Percentiles rank a stretch among this genome's conserved stretches.
These are phyloP conservation scores for Nemania bipapillata DNA, from an alignment of 2,329 filamentous ascomycete genomes.

Conservation along the genomic window DNA sequence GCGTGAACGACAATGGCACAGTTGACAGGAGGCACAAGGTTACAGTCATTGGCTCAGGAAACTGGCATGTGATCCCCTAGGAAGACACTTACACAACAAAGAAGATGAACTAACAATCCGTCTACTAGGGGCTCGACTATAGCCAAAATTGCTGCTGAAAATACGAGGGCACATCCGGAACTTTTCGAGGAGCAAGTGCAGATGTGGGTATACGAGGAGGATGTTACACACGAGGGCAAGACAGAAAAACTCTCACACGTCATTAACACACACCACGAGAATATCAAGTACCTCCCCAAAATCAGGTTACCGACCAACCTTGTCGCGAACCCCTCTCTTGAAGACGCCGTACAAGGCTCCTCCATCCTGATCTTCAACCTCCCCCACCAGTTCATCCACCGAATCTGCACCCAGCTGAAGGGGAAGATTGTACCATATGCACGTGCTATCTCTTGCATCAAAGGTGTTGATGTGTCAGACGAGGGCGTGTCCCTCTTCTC, in stretches of 20 bases:
- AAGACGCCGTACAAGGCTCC: conserved; percentile 82
- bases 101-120: conserved; percentile 31
- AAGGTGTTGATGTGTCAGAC: conserved; percentile 92
- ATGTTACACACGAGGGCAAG: conserved; percentile 74
- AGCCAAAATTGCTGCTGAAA: conserved; percentile 95
- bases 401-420: conserved; percentile 83
- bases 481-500: conserved; percentile 89
- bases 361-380: conserved; percentile 96
- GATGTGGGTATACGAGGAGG: conserved; percentile 99
- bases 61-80: conserved; percentile 72
- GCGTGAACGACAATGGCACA: conserved; percentile 62
- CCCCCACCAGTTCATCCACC: conserved; percentile 93
- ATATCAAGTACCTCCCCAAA: conserved; percentile 96
- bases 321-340: conserved; percentile 81
- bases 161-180: conserved; percentile 78
- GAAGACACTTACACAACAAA: not conserved
- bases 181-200: conserved; percentile 90
- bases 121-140: conserved; percentile 87
- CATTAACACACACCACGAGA: conserved; percentile 94
- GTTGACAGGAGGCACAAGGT: conserved; percentile 88
- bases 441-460: conserved; percentile 95
- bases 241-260: conserved; percentile 88
- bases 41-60: conserved; percentile 92
- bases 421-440: conserved; percentile 93
- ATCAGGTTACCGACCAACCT: conserved; percentile 85